phyloP scores from a whole-genome alignment of 306 rosid species.

The Rubus idaeus region DNA sequence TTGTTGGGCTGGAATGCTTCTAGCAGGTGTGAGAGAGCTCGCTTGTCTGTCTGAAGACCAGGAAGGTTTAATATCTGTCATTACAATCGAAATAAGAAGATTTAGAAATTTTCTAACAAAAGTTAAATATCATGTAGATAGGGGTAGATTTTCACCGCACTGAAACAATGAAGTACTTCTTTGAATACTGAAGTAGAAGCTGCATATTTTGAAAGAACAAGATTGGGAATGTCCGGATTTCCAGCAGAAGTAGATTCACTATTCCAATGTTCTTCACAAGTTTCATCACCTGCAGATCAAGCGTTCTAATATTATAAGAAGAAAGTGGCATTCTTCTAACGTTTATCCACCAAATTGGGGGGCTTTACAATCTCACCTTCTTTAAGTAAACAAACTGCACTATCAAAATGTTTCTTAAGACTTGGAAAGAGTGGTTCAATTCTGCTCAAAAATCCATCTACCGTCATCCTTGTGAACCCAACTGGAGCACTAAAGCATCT shows the following conservation, averaged over 20 bases:
- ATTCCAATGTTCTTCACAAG: conserved; percentile 41
- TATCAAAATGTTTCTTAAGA: conserved; percentile 31
- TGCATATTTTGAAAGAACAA: conserved; percentile 31
- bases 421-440: conserved; percentile 32
- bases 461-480: conserved; percentile 33
- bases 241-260: conserved; percentile 32
- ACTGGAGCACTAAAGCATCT: conserved; percentile 26
- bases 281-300: conserved; percentile 25
- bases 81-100: not conserved
- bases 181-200: conserved; percentile 30
- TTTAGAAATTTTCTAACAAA: not conserved
- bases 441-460: conserved; percentile 25
- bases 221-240: conserved; percentile 36
- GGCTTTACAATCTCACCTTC: conserved; percentile 20
- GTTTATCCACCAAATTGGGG: not conserved
- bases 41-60: conserved; percentile 24
- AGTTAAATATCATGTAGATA: conserved; percentile 1
- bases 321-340: not conserved
- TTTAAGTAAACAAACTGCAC: conserved; percentile 22
- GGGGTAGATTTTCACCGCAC: conserved; percentile 25
- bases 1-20: conserved; percentile 41
- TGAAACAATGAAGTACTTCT: conserved; percentile 37
- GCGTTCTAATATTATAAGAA: conserved; percentile 1
- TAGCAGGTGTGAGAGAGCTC: conserved; percentile 31
- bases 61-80: conserved; percentile 36